phyloP scores from a whole-genome alignment of 2,329 filamentous ascomycete species.

The Trichophyton simii region DNA sequence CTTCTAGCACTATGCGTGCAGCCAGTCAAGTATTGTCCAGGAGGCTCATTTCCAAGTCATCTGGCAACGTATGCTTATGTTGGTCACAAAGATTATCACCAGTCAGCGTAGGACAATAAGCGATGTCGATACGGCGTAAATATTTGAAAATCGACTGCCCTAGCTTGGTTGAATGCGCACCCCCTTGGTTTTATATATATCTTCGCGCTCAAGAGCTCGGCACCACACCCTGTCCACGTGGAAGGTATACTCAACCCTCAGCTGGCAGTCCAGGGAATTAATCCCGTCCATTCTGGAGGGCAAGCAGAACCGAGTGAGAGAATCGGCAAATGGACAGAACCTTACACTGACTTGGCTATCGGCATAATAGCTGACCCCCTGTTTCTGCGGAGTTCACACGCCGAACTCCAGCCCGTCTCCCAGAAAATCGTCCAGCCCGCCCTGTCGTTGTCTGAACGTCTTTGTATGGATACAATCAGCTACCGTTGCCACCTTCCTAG shows the following conservation, averaged over 20 bases:
- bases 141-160: background rate
- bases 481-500: background rate
- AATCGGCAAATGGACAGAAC: background rate
- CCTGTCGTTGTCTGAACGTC: background rate
- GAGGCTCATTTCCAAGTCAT: background rate
- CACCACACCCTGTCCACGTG: background rate
- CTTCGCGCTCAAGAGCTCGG: background rate
- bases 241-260: background rate
- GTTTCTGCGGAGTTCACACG: background rate
- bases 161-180: background rate
- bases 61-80: background rate
- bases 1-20: background rate
- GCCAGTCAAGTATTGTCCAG: background rate
- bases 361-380: background rate
- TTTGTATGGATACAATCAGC: background rate
- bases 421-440: background rate
- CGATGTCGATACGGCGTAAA: background rate
- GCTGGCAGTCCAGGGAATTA: background rate
- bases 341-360: background rate
- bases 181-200: background rate
- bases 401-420: background rate
- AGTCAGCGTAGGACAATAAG: background rate
- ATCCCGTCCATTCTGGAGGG: background rate
- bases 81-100: background rate
- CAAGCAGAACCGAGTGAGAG: background rate